Conservation (phyloP, 768 basidiomycete species). For the Suillus spraguei region DNA sequence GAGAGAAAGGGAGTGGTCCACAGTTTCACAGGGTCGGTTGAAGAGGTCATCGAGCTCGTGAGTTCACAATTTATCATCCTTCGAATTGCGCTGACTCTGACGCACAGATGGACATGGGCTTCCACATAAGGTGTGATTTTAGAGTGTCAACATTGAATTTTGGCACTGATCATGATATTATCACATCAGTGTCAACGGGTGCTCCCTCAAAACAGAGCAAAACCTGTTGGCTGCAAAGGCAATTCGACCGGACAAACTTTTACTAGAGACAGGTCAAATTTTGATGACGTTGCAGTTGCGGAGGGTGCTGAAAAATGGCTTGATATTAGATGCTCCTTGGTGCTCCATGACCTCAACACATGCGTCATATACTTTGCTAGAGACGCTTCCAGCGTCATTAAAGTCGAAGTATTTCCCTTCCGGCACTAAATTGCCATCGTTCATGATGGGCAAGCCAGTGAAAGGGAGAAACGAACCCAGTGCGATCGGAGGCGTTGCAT, state of each 20-base stretch:
- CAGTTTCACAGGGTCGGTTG: slow-evolving; percentile 71
- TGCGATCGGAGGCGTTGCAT: slow-evolving; percentile 68
- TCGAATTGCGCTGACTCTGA: slow-evolving; percentile 4
- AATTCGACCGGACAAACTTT: slow-evolving; percentile 59
- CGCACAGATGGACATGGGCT: slow-evolving; percentile 70
- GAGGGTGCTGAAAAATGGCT: slow-evolving; percentile 7
- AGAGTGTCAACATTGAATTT: background rate
- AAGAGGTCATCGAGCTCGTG: slow-evolving; percentile 69
- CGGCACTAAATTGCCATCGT: slow-evolving; percentile 57
- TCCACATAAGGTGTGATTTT: slow-evolving; percentile 55
- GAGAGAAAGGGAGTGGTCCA: slow-evolving; percentile 79
- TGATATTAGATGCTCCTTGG: slow-evolving; percentile 64
- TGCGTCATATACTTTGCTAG: slow-evolving; percentile 55
- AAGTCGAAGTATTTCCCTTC: slow-evolving; percentile 53
- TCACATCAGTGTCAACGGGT: slow-evolving; percentile 64
- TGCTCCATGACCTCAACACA: slow-evolving; percentile 71
- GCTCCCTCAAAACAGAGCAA: slow-evolving; percentile 71
- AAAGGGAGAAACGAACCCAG: slow-evolving; percentile 81
- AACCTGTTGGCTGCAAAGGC: slow-evolving; percentile 57
- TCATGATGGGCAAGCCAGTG: slow-evolving; percentile 58
- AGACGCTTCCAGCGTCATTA: slow-evolving; percentile 48
- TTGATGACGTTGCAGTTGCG: background rate
- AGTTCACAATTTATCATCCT: slow-evolving; percentile 22
- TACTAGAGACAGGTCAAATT: slow-evolving; percentile 73
- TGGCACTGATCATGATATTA: background rate